Base-by-base conservation (phyloP, 768 basidiomycete genomes). In the Scleroderma bovista region DNA sequence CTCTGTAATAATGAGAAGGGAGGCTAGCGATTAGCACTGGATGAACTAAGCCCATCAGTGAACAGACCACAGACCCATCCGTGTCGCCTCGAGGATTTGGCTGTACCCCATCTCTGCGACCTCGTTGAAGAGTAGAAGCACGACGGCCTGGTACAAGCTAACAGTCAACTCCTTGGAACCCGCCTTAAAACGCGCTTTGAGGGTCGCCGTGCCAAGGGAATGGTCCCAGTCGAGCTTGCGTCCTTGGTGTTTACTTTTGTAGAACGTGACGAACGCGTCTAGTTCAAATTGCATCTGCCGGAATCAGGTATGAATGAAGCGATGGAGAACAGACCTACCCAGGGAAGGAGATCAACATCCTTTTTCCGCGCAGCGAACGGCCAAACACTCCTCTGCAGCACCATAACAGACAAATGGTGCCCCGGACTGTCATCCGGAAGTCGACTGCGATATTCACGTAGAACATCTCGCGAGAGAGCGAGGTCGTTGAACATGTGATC, bases 401-500 rank as follows among this genome's bases (percentile, higher is more conserved):
- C 83, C 79, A 88, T 85, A 12, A 84, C 88, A 31, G 75, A 77
- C 32, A 93, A 69, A 54, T 77, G 82, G 50, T 69, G 72, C 6
- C 71, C 73, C 0, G 69, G 51, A 50, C 64, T 73, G 23, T 68
- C 63, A 47, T 66, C 56, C 10, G 64, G 43, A 32, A 77, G 57
- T 57, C 77, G 75, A 23, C 69, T 59, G 50, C 83, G 76, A 66
- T 82, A 89, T 52, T 86, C 85, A 0, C 66, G 62, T 76, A 91
- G 79, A 19, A 80, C 62, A 50, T 94, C 91, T 46, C 80, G 68
- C 1, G 91, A 94, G 16, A 91, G 70, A 0, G 80, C 79, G 3
- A 95, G 71, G 60, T 95, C 93, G 52, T 84, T 93, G 72, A 97
- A 95, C 95, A 98, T 95, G 36, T 91, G 83, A 58, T 93, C 90